These are phyloP conservation scores for Penicillium fimorum DNA, from an alignment of 495 filamentous ascomycete genomes.

Conservation along the genomic window DNA sequence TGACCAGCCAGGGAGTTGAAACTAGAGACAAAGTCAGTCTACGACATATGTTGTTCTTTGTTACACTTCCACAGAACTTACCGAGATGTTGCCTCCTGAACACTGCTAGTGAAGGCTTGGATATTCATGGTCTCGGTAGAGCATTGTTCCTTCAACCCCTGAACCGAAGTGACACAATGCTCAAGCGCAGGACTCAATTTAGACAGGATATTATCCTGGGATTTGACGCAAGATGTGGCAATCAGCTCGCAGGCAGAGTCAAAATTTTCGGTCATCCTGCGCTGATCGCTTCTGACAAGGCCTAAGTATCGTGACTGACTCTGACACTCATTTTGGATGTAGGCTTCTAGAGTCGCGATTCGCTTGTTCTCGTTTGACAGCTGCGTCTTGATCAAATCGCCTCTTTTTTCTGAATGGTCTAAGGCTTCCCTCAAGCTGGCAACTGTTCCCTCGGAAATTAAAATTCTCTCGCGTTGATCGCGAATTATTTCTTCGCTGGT, in stretches of 20 bases:
- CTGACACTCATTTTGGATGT: slow-evolving; percentile 33
- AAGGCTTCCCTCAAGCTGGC: slow-evolving; percentile 24
- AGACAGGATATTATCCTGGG: slow-evolving; percentile 16
- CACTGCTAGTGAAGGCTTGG: slow-evolving; percentile 18
- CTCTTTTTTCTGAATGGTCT: slow-evolving; percentile 18
- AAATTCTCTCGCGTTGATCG: slow-evolving; percentile 17
- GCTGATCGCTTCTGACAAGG: slow-evolving; percentile 30
- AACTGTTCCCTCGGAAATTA: slow-evolving; percentile 16
- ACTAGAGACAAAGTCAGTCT: slow-evolving; percentile 8
- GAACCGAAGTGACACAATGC: slow-evolving; percentile 18
- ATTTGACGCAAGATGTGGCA: slow-evolving; percentile 8
- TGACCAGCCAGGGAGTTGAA: slow-evolving; percentile 20
- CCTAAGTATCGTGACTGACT: slow-evolving; percentile 26
- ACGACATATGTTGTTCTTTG: background rate
- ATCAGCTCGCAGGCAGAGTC: slow-evolving; percentile 16
- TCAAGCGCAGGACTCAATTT: slow-evolving; percentile 17
- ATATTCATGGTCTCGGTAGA: slow-evolving; percentile 20
- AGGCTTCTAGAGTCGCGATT: slow-evolving; percentile 28
- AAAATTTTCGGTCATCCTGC: slow-evolving; percentile 23
- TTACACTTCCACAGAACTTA: slow-evolving; percentile 12
- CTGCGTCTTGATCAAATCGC: slow-evolving; percentile 14
- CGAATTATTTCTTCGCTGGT: slow-evolving; percentile 17
- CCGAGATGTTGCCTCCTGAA: slow-evolving; percentile 22
- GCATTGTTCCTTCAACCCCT: slow-evolving; percentile 20
- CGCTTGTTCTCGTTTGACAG: slow-evolving; percentile 33